Evolutionary conservation across 2,329 filamentous ascomycete species (phyloP).

Genomic region (Paecilomyces sp.): DNA sequence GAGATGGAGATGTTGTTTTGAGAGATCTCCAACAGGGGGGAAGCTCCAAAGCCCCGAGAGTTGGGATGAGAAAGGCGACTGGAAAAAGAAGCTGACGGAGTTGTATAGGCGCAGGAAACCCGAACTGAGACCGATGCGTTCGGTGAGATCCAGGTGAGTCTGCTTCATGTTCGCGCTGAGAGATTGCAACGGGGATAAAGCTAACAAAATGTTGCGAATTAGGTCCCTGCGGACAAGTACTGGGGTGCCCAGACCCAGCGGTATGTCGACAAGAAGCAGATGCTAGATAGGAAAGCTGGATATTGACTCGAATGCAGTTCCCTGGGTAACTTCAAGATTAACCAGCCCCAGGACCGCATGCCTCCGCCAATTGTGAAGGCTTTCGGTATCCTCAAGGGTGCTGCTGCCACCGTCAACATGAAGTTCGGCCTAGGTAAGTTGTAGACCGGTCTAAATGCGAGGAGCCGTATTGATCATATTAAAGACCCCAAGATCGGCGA

Average conservation of each 20-base stretch:
- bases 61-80: background rate
- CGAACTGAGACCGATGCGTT: constrained; percentile 96
- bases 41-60: background rate
- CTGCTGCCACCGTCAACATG: constrained; percentile 93
- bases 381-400: constrained; percentile 95
- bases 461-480: constrained; percentile 9
- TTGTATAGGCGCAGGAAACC: constrained; percentile 38
- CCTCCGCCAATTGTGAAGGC: constrained; percentile 84
- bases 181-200: background rate
- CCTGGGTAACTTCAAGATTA: constrained; percentile 97
- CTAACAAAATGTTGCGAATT: background rate
- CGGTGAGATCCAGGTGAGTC: constrained; percentile 72
- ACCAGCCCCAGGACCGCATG: constrained; percentile 98
- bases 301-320: constrained; percentile 45
- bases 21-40: background rate
- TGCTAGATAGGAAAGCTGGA: constrained; percentile 3
- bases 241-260: constrained; percentile 98
- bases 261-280: constrained; percentile 24
- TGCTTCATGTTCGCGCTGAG: background rate
- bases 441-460: constrained; percentile 2
- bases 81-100: background rate
- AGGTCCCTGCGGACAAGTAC: constrained; percentile 84
- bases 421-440: constrained; percentile 68
- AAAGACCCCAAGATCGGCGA: constrained; percentile 79
- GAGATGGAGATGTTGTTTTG: background rate